A percentile compares a stretch with the other conserved stretches of the same genome.
Conservation (phyloP, 306 rosid genomes). For the Cucurbita ficifolia region DNA sequence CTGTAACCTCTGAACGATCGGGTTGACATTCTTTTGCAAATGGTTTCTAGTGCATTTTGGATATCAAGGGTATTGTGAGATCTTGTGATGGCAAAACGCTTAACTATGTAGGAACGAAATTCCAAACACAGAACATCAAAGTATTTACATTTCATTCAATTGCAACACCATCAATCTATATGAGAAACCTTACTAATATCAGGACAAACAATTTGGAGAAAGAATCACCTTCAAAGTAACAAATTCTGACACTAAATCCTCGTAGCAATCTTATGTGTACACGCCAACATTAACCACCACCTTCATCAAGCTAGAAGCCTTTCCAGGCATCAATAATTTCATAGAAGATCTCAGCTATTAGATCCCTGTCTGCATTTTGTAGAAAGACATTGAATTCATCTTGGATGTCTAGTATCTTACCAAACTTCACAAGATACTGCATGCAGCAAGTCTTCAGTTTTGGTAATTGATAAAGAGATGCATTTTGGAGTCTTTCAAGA, state of each 20-base stretch:
- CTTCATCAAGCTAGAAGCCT: constrained; percentile 43
- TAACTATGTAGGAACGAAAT: not conserved
- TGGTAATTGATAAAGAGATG: constrained; percentile 59
- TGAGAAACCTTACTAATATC: constrained; percentile 3
- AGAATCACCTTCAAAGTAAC: not conserved
- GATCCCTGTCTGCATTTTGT: constrained; percentile 72
- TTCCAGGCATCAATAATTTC: constrained; percentile 83
- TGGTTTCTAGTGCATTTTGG: not conserved
- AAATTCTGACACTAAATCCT: not conserved
- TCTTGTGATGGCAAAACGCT: not conserved
- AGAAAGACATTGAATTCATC: constrained; percentile 74
- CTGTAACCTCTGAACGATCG: not conserved
- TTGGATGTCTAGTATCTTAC: constrained; percentile 66
- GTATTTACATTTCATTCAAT: constrained; percentile 6
- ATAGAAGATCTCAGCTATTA: constrained; percentile 66
- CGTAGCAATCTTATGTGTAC: constrained; percentile 1
- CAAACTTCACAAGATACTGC: constrained; percentile 79
- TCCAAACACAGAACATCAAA: not conserved
- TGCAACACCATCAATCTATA: constrained; percentile 1
- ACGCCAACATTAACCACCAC: not conserved
- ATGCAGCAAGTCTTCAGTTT: constrained; percentile 60
- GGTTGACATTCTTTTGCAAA: not conserved
- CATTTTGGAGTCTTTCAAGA: constrained; percentile 89
- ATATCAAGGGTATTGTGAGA: not conserved
- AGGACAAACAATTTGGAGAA: constrained; percentile 3